Percentiles rank a stretch among this genome's conserved stretches.
Conservation (phyloP, 345 rosid genomes). For the Arabis alpina region DNA sequence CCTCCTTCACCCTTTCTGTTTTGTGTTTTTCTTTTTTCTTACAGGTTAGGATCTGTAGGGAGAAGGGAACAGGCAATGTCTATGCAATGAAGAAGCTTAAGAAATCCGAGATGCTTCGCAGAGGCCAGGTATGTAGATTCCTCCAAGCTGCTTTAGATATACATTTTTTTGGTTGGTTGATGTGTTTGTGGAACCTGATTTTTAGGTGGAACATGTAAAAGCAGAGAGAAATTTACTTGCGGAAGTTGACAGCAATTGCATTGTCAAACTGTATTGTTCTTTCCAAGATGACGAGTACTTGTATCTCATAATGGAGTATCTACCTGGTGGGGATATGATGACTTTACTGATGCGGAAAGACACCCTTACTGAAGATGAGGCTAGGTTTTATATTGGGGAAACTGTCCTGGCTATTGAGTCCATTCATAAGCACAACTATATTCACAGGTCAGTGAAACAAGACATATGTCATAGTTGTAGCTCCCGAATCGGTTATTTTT, state of each 20-base stretch:
- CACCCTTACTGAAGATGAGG: conserved; percentile 90
- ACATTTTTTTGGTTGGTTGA: conserved; percentile 30
- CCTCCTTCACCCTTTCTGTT: neutral
- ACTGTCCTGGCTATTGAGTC: conserved; percentile 97
- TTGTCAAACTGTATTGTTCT: conserved; percentile 92
- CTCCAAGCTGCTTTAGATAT: neutral
- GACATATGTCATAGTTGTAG: neutral
- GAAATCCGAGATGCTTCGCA: conserved; percentile 98
- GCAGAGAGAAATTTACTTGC: conserved; percentile 98
- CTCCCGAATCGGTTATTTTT: neutral
- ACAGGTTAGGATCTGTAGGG: conserved; percentile 91
- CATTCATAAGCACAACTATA: conserved; percentile 93
- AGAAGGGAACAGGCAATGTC: conserved; percentile 86
- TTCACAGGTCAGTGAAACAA: conserved; percentile 73
- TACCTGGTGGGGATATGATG: conserved; percentile 99
- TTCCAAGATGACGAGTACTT: conserved; percentile 95
- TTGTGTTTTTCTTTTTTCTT: conserved; percentile 27
- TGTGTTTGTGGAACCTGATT: conserved; percentile 29
- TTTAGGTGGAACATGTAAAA: conserved; percentile 97
- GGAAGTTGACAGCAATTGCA: conserved; percentile 98
- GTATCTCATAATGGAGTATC: conserved; percentile 96
- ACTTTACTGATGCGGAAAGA: conserved; percentile 98
- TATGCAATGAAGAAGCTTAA: conserved; percentile 99
- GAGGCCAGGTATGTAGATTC: conserved; percentile 76
- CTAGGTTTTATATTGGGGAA: conserved; percentile 95